Conservation (phyloP, 2,329 filamentous ascomycete genomes). For the Coniella lustricola region DNA sequence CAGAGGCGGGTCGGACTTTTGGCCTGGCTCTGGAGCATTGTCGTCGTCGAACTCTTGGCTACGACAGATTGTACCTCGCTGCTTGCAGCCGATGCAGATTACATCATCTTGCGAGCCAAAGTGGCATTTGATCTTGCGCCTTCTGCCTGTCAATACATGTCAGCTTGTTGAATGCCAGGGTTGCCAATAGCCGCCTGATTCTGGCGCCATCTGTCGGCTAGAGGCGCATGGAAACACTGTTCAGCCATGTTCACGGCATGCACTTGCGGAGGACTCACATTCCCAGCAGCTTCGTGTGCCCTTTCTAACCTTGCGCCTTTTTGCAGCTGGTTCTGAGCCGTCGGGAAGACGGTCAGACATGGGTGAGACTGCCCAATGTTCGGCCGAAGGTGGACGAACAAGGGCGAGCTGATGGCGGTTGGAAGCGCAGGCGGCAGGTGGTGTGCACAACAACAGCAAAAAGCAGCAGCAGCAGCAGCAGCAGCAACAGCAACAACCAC, state of each 20-base stretch:
- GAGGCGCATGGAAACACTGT: background rate
- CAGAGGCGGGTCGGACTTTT: constrained; percentile 30
- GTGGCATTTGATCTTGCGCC: constrained; percentile 43
- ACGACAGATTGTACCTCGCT: constrained; percentile 33
- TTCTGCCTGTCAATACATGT: constrained; percentile 25
- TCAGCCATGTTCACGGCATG: background rate
- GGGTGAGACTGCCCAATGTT: background rate
- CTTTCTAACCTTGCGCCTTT: constrained; percentile 40
- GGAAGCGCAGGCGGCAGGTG: background rate
- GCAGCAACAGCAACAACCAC: background rate
- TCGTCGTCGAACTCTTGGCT: constrained; percentile 39
- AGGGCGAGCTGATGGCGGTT: background rate
- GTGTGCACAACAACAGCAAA: background rate
- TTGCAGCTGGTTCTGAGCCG: constrained; percentile 20
- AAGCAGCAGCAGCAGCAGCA: too few relatives aligned
- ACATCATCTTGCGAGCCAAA: constrained; percentile 31
- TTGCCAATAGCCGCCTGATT: too few relatives aligned
- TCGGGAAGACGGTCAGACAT: constrained; percentile 8
- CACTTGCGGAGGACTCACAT: constrained; percentile 29
- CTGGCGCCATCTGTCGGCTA: background rate
- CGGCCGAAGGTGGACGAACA: constrained; percentile 14
- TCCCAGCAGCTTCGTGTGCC: constrained; percentile 51
- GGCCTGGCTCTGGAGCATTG: constrained; percentile 17
- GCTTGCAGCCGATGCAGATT: constrained; percentile 37
- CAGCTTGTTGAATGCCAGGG: background rate